Base-by-base conservation (phyloP, 129 eudicot genomes). In the sunflower (Helianthus annuus) region DNA sequence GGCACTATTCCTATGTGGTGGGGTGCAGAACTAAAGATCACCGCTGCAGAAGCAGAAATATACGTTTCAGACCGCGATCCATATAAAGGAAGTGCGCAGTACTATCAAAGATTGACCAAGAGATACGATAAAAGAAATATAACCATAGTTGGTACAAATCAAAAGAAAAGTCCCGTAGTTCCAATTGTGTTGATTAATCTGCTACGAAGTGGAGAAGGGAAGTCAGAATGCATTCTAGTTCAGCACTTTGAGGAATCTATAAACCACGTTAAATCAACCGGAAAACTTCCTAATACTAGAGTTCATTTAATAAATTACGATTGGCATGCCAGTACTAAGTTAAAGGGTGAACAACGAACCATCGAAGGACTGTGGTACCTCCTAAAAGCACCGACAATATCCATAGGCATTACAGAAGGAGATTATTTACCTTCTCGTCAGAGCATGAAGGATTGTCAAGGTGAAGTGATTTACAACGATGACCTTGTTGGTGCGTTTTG, bases 1-100 rank as follows among this genome's bases (percentile, higher is more conserved):
- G 98, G 98, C 71, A 87, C 96, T 53, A 93, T 93, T 70, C 98
- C 98, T 56, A 90, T 93, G n/a, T 93, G 98, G 98, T 93, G 98
- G 98, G 98, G 98, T 49, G 98, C 98, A 76, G 98, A 93, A 69
- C 72, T 93, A 66, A 90, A 93, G 72, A 85, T 93, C 22, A 93
- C 98, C n/a, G 87, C 97, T 56, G 98, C 98, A 11, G 98, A 93
- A 90, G 98, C 98, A 32, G 98, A 93, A 84, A 93, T 93, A 16
- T 93, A 93, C 77, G 97, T 93, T 66, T 76, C 97, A 49, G 95
- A 90, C 54, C 86, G 82, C 67, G 96, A 93, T 59, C 98, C 98
- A 64, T 93, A 89, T 80, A 93, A 84, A 85, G 98, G 98, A 81
- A 87, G 96, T 79, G 87, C 97, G 12, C 75, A 84, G 68, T 93